phyloP scores from a whole-genome alignment of 192 early-diverging fungal species.

The Podila minutissima region DNA sequence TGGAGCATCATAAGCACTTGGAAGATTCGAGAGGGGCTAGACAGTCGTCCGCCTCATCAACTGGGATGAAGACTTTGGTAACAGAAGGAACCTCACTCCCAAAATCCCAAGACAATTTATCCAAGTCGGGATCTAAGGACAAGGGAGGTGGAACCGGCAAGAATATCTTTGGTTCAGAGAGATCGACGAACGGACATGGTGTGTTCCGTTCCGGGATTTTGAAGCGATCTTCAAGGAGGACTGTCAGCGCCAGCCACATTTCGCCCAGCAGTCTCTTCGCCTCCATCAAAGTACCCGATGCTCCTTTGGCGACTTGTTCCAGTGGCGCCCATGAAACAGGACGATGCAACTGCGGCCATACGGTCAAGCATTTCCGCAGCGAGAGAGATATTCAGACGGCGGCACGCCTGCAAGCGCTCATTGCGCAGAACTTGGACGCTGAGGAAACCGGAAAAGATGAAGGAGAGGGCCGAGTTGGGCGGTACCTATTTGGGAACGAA shows the following conservation, averaged over 20 bases:
- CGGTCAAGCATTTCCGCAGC: slow-evolving; percentile 1
- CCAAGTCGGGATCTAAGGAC: neutral
- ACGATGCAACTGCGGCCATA: neutral
- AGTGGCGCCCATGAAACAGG: too few relatives aligned
- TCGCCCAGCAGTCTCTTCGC: slow-evolving; percentile 18
- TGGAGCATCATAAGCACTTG: slow-evolving; percentile 14
- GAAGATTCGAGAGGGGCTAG: neutral
- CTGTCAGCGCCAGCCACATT: slow-evolving; percentile 40
- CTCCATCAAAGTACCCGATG: neutral
- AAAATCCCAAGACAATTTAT: neutral
- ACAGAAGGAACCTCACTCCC: neutral
- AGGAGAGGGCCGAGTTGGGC: neutral
- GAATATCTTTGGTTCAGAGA: slow-evolving; percentile 19
- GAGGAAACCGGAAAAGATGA: neutral
- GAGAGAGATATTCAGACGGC: neutral
- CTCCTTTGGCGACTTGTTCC: neutral
- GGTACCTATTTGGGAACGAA: slow-evolving; percentile 25
- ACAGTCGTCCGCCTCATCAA: neutral
- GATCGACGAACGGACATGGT: slow-evolving; percentile 4
- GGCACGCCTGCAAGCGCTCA: neutral
- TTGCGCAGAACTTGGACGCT: neutral
- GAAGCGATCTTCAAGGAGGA: slow-evolving; percentile 21
- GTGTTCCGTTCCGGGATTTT: slow-evolving; percentile 8
- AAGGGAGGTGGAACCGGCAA: neutral
- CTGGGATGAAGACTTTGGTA: neutral